These are phyloP conservation scores for Globisporangium polare DNA, from an alignment of 352 stramenopile species.

Conservation along the genomic window DNA sequence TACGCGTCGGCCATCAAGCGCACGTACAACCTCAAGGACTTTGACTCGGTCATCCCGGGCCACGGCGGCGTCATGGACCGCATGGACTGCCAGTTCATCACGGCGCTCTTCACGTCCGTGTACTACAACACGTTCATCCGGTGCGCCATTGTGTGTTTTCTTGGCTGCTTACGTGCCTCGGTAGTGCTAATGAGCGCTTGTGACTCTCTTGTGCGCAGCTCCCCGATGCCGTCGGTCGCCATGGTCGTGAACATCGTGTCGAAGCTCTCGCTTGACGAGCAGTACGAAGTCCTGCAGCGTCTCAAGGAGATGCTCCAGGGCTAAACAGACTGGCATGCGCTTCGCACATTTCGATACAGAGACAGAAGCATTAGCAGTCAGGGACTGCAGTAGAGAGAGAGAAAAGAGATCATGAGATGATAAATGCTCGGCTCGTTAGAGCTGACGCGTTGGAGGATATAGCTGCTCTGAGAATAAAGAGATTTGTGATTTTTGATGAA, in stretches of 20 bases:
- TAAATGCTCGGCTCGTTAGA: no score
- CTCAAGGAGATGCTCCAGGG: conserved; percentile 59
- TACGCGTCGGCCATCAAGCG: conserved; percentile 99
- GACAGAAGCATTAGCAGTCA: background rate
- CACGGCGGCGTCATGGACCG: conserved; percentile 97
- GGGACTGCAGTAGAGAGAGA: background rate
- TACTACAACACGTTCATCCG: conserved; percentile 98
- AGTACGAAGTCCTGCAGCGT: conserved; percentile 60
- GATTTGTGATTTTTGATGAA: background rate
- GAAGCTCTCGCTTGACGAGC: conserved; percentile 60
- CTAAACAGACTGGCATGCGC: conserved; percentile 1
- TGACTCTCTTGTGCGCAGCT: conserved; percentile 26
- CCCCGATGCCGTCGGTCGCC: conserved; percentile 49
- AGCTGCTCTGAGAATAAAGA: background rate
- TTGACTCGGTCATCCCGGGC: conserved; percentile 97
- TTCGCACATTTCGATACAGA: background rate
- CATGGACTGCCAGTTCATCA: conserved; percentile 98
- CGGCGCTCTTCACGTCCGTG: conserved; percentile 93
- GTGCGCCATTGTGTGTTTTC: conserved; percentile 22
- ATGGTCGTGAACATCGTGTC: conserved; percentile 76
- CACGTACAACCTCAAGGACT: conserved; percentile 99
- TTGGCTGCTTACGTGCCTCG: background rate
- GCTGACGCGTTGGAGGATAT: conserved; percentile 9
- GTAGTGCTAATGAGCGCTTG: background rate
- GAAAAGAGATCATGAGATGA: no score